Percentiles rank a stretch among this genome's conserved stretches.
Conservation (phyloP, 495 filamentous ascomycete species). For the Xylaria curta region DNA sequence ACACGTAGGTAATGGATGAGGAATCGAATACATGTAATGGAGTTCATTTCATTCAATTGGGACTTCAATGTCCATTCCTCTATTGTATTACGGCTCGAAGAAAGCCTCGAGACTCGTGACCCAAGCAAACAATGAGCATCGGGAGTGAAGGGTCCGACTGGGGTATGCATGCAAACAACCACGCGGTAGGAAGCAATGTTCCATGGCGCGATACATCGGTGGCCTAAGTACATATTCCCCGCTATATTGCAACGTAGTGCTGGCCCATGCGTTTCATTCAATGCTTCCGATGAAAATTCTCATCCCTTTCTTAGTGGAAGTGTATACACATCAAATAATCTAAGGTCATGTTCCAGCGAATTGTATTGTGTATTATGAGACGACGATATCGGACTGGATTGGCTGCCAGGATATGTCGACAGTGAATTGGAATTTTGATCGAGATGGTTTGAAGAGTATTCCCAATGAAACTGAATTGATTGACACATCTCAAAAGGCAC, state of each 20-base stretch:
- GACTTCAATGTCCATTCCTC: neutral
- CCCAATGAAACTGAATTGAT: neutral
- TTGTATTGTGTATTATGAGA: neutral
- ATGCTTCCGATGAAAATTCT: neutral
- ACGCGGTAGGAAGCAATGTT: no score
- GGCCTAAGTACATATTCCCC: neutral
- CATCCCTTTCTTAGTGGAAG: neutral
- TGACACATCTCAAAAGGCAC: neutral
- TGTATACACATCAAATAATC: neutral
- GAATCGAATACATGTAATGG: neutral
- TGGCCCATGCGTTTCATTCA: conserved; percentile 4
- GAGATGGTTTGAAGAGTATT: neutral
- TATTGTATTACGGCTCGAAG: neutral
- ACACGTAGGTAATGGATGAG: neutral
- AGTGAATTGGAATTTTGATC: neutral
- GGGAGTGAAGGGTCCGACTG: conserved; percentile 3
- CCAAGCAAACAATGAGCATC: conserved; percentile 3
- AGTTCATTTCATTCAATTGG: conserved; percentile 4
- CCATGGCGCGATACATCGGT: no score
- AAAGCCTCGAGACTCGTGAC: neutral
- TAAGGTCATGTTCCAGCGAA: neutral
- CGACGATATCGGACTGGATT: neutral
- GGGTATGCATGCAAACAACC: neutral
- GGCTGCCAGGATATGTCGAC: neutral
- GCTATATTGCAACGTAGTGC: neutral